Conservation (phyloP, 1,139 yeast genomes). For the Yamadazyma diddensiae region DNA sequence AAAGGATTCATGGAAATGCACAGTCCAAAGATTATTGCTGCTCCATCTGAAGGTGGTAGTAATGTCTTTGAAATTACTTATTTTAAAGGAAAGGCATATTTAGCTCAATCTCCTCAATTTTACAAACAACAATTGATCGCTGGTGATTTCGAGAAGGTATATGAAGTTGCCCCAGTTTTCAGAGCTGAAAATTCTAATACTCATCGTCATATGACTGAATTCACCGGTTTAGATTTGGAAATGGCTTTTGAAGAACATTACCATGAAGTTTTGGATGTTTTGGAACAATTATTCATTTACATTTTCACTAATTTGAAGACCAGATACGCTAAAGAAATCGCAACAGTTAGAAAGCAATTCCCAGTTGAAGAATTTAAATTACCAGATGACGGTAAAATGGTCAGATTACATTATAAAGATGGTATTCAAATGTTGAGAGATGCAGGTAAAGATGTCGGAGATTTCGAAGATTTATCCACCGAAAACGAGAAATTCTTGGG, state of each 20-base stretch:
- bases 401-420: constrained; percentile 82
- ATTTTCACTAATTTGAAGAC: constrained; percentile 79
- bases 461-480: constrained; percentile 85
- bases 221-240: constrained; percentile 94
- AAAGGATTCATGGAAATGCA: constrained; percentile 85
- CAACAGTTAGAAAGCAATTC: constrained; percentile 86
- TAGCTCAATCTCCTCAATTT: constrained; percentile 98
- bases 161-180: constrained; percentile 96
- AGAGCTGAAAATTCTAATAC: constrained; percentile 99
- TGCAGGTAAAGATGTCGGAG: constrained; percentile 80
- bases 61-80: constrained; percentile 91
- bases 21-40: constrained; percentile 92
- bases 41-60: constrained; percentile 97
- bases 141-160: constrained; percentile 94
- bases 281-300: constrained; percentile 83
- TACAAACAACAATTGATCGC: constrained; percentile 98
- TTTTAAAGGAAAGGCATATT: constrained; percentile 87
- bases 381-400: constrained; percentile 89
- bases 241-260: constrained; percentile 98
- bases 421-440: constrained; percentile 83
- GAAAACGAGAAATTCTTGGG: constrained; percentile 95
- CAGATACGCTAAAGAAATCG: constrained; percentile 82
- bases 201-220: constrained; percentile 99
- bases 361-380: constrained; percentile 97
- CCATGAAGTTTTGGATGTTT: constrained; percentile 84